Evolutionary conservation across 768 basidiomycete species (phyloP), one percentile per base, ranked within the genome.

Genomic region (Termitomyces sp.): DNA sequence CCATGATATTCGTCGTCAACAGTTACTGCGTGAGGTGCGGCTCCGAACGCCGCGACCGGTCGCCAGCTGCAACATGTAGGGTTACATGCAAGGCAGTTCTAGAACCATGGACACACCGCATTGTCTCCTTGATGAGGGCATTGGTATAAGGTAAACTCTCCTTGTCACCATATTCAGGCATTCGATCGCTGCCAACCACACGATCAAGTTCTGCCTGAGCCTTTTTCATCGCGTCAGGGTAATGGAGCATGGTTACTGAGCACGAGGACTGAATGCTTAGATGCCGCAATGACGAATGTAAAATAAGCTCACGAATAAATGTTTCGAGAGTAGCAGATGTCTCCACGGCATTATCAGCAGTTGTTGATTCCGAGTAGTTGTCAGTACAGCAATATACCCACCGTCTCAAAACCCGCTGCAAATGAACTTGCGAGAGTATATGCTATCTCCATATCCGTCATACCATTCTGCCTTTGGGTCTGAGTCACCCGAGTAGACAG

Each of bases 381-480:
- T 44, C 32, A 37, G 23, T 1, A 14, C 12, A 27, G 1, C 10
- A 31, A 29, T 10, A 14, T 21, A 55, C 31, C 0, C 27, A 58
- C 51, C 27, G 52, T 58, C 49, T 79, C 78, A n/a, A 76, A 77
- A 0, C 78, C 79, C 29, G 79, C 79, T 2, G 75, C 77, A 58
- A 80, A 80, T 0, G 79, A 76, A 50, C 74, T 72, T 5, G 73
- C 76, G 19, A 77, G 69, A 3, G 75, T 67, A 63, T 80, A 80
- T 12, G 77, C 78, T 8, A 81, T 60, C 42, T 80, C 76, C 14
- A 79, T 53, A 37, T 77, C 77, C 3, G 62, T 62, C 72, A 79
- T 69, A 1, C 73, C 77, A 32, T 69, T 71, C 58, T 76, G 67
- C 42, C 69, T 62, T 47, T 73, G 69, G 8, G 71, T 66, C 4